Conservation (phyloP, 192 early-diverging fungal genomes). For the Obelidium mucronatum region DNA sequence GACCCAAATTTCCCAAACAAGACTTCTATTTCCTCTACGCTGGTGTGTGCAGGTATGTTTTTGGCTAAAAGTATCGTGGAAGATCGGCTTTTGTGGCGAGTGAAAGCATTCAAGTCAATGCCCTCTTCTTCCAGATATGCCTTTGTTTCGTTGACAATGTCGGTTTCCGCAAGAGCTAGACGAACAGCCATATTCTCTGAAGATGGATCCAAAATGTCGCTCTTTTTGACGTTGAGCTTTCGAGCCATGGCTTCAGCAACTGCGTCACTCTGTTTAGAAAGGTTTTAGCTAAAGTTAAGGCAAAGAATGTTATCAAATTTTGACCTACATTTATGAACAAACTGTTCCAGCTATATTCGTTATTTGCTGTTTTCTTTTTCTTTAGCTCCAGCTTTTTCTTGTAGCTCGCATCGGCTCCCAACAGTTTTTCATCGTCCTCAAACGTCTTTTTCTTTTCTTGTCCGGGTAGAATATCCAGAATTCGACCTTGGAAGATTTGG, state of each 20-base stretch:
- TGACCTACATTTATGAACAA: slow-evolving; percentile 89
- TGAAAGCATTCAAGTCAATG: slow-evolving; percentile 82
- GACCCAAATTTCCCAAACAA: slow-evolving; percentile 90
- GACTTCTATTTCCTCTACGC: slow-evolving; percentile 79
- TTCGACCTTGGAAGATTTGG: slow-evolving; percentile 88
- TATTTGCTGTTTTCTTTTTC: slow-evolving; percentile 76
- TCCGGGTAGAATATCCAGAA: slow-evolving; percentile 88
- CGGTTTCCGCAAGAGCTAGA: slow-evolving; percentile 96
- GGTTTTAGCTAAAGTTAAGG: not conserved
- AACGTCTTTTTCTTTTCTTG: slow-evolving; percentile 80
- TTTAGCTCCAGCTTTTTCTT: slow-evolving; percentile 87
- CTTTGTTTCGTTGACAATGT: slow-evolving; percentile 95
- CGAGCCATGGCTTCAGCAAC: slow-evolving; percentile 96
- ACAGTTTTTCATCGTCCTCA: slow-evolving; percentile 56
- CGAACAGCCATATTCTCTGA: slow-evolving; percentile 90
- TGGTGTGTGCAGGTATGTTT: slow-evolving; percentile 87
- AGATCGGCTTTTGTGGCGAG: slow-evolving; percentile 66
- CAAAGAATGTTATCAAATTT: not conserved
- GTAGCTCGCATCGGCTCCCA: slow-evolving; percentile 51
- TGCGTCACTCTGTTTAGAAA: slow-evolving; percentile 75
- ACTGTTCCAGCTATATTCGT: slow-evolving; percentile 95
- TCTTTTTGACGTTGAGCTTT: slow-evolving; percentile 87
- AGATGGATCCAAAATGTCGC: slow-evolving; percentile 89
- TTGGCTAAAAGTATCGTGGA: slow-evolving; percentile 94
- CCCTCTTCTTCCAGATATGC: slow-evolving; percentile 87